Conservation (phyloP, 176 grass and related monocot species). For the Olyra latifolia region DNA sequence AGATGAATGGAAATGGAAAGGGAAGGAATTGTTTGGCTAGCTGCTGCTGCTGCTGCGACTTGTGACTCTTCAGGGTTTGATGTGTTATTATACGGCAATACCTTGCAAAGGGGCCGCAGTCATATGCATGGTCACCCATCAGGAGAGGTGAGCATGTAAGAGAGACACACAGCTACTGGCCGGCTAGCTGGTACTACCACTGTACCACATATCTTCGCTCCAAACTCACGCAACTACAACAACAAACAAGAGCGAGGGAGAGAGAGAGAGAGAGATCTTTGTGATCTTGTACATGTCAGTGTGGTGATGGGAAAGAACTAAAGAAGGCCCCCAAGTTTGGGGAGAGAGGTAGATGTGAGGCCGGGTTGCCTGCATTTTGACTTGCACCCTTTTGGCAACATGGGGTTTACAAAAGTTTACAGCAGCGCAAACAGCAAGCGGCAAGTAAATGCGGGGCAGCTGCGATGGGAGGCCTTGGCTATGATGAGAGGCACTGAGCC, state of each 20-base stretch:
- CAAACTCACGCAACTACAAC: conserved; percentile 55
- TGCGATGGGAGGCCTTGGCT: not conserved
- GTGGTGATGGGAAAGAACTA: conserved; percentile 18
- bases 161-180: not conserved
- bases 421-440: not conserved
- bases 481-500: conserved; percentile 43
- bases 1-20: not conserved
- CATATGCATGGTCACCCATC: conserved; percentile 38
- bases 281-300: conserved; percentile 25
- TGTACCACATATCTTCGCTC: conserved; percentile 42
- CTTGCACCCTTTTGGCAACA: conserved; percentile 35
- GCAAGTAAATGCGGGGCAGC: conserved; percentile 35
- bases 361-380: conserved; percentile 45
- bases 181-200: not conserved
- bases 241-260: not conserved
- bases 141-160: not conserved
- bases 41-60: conserved; percentile 9
- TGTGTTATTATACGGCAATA: conserved; percentile 18
- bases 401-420: conserved; percentile 37
- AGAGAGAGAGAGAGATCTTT: conserved; percentile 7
- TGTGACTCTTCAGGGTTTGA: conserved; percentile 46
- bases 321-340: conserved; percentile 30
- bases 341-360: conserved; percentile 31
- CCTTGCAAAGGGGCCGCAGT: conserved; percentile 17
- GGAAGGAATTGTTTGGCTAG: not conserved